These are phyloP conservation scores for Didymosphaeria variabile DNA, from an alignment of 2,329 filamentous ascomycete species.

Conservation along the genomic window DNA sequence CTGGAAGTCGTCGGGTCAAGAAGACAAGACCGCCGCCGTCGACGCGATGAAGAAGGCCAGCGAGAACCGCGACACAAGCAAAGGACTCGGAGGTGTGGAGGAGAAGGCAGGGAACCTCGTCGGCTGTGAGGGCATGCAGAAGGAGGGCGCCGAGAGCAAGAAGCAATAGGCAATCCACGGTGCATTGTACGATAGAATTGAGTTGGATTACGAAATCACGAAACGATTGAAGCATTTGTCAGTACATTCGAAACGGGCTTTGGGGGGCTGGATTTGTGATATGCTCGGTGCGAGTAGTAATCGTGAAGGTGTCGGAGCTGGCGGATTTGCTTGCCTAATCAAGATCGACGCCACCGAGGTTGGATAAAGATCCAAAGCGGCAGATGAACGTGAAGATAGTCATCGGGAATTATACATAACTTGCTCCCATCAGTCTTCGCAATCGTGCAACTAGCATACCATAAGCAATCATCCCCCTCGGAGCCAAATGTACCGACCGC, in stretches of 20 bases:
- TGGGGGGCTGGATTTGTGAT: not conserved
- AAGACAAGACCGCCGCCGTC: conserved; percentile 70
- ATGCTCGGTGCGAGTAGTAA: not conserved
- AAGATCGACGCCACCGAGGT: not conserved
- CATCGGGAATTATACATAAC: too few species aligned
- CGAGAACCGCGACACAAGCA: conserved; percentile 62
- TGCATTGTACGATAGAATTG: not conserved
- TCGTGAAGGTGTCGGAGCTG: not conserved
- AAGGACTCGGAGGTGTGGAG: conserved; percentile 71
- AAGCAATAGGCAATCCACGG: conserved; percentile 23
- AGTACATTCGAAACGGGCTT: too few species aligned
- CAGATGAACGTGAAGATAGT: too few species aligned
- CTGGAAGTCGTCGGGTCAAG: conserved; percentile 71
- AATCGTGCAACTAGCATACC: not conserved
- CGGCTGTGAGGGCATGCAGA: conserved; percentile 75
- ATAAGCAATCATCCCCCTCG: not conserved
- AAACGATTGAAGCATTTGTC: not conserved
- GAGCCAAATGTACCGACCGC: not conserved
- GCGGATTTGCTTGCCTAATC: not conserved
- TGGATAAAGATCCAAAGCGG: too few species aligned
- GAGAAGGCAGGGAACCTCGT: conserved; percentile 70
- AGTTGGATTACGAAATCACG: not conserved
- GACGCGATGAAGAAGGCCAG: conserved; percentile 69
- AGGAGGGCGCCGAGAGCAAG: conserved; percentile 45
- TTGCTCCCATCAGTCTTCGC: too few species aligned